Evolutionary conservation across 2,329 filamentous ascomycete genomes (phyloP).

Genomic region (Botrytis hyacinthi): DNA sequence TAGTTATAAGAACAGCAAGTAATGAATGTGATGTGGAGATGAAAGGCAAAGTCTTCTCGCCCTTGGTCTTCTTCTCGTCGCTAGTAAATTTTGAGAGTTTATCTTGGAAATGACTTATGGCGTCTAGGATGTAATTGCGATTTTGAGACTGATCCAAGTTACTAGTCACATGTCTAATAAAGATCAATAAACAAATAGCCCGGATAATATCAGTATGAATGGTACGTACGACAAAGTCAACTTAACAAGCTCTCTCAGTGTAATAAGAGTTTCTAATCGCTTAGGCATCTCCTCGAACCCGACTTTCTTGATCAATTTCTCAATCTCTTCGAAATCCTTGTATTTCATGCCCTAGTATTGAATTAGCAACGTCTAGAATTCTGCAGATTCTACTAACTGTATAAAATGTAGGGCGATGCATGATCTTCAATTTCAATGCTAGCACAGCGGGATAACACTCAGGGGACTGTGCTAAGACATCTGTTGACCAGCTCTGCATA

Average conservation of each 20-base stretch:
- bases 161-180: slow-evolving; percentile 29
- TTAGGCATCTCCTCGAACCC: slow-evolving; percentile 19
- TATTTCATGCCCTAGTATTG: slow-evolving; percentile 39
- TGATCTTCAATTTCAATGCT: slow-evolving; percentile 49
- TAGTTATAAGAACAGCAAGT: slow-evolving; percentile 26
- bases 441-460: slow-evolving; percentile 40
- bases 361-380: background rate
- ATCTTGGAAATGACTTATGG: slow-evolving; percentile 31
- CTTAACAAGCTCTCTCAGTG: slow-evolving; percentile 29
- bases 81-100: slow-evolving; percentile 25
- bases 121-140: slow-evolving; percentile 30
- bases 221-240: slow-evolving; percentile 32
- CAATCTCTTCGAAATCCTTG: slow-evolving; percentile 40
- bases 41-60: slow-evolving; percentile 27
- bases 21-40: slow-evolving; percentile 31
- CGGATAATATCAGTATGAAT: background rate
- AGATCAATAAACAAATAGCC: slow-evolving; percentile 17
- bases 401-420: slow-evolving; percentile 52
- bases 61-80: slow-evolving; percentile 29
- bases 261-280: slow-evolving; percentile 1
- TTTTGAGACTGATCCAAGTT: slow-evolving; percentile 36
- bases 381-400: slow-evolving; percentile 28
- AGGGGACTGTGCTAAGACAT: slow-evolving; percentile 17
- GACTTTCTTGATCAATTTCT: slow-evolving; percentile 24
- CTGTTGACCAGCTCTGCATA: slow-evolving; percentile 39